These are phyloP conservation scores for Trametes sp. DNA, from an alignment of 1,284 basidiomycete genomes.

Conservation along the genomic window DNA sequence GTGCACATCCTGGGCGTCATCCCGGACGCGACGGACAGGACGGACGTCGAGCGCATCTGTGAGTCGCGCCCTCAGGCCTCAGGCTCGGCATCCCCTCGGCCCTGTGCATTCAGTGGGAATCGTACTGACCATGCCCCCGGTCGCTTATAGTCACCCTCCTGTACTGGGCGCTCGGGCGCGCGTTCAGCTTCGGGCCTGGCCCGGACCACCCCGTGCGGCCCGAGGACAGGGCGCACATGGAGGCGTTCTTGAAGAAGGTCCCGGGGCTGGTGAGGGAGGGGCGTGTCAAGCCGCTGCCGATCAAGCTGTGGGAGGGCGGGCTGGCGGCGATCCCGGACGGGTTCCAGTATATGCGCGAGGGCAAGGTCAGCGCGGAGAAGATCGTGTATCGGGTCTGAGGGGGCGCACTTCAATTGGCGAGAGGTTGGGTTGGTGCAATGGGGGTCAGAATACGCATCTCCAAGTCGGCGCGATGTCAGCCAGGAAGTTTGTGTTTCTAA, in stretches of 20 bases:
- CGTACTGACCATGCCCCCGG: neutral
- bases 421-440: neutral
- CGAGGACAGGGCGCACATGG: constrained; percentile 35
- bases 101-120: too few relatives aligned
- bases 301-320: constrained; percentile 36
- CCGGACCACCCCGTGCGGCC: constrained; percentile 18
- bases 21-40: constrained; percentile 13
- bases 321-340: constrained; percentile 32
- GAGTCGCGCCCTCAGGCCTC: neutral
- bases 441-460: too few relatives aligned
- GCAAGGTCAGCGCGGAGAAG: constrained; percentile 39
- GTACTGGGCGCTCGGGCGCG: constrained; percentile 35
- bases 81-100: too few relatives aligned
- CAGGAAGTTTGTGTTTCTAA: too few relatives aligned
- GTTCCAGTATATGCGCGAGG: constrained; percentile 36
- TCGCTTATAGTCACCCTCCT: constrained; percentile 26
- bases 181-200: constrained; percentile 22
- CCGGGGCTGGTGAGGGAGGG: constrained; percentile 32
- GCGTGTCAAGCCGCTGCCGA: constrained; percentile 31
- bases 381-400: constrained; percentile 32
- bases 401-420: too few relatives aligned
- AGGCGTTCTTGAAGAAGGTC: constrained; percentile 34
- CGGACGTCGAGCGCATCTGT: constrained; percentile 20
- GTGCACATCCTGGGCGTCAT: constrained; percentile 12
- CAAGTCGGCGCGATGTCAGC: too few relatives aligned